A percentile compares a stretch with the other conserved stretches of the same genome.
Conservation (phyloP, 495 filamentous ascomycete species). For the Darksidea phi region DNA sequence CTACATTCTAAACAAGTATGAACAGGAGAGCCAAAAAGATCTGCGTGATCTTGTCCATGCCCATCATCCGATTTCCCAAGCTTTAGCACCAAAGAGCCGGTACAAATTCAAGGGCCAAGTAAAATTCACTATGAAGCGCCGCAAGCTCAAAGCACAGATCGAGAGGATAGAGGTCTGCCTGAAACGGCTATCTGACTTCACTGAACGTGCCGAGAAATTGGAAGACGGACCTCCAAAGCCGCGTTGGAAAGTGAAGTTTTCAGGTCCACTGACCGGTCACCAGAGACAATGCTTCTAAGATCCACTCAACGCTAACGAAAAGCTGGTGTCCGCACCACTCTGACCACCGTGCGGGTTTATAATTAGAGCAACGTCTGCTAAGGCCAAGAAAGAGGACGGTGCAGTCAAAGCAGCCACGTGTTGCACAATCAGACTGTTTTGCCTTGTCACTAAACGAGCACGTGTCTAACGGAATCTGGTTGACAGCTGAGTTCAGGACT, state of each 20-base stretch:
- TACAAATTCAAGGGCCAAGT: neutral
- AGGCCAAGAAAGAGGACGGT: too few relatives aligned
- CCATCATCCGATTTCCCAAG: neutral
- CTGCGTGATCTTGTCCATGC: neutral
- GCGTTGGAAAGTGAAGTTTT: neutral
- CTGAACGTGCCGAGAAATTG: neutral
- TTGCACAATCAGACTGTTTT: neutral
- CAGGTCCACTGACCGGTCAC: neutral
- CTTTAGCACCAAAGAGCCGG: neutral
- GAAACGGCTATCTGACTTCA: neutral
- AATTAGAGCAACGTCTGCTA: neutral
- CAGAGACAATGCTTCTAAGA: neutral
- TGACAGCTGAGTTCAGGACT: neutral
- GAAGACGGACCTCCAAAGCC: neutral
- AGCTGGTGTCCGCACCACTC: neutral
- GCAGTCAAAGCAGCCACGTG: too few relatives aligned
- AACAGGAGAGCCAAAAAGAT: too few relatives aligned
- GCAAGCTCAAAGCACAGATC: neutral
- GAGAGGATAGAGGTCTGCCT: neutral
- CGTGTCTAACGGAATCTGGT: neutral
- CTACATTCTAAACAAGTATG: too few relatives aligned
- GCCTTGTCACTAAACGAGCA: neutral
- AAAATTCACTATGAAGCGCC: neutral
- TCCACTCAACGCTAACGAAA: neutral
- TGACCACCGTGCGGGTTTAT: neutral